Evolutionary conservation across 805 yeast species (phyloP), one percentile per base, ranked within the genome.

Genomic region (Saturnispora sekii): DNA sequence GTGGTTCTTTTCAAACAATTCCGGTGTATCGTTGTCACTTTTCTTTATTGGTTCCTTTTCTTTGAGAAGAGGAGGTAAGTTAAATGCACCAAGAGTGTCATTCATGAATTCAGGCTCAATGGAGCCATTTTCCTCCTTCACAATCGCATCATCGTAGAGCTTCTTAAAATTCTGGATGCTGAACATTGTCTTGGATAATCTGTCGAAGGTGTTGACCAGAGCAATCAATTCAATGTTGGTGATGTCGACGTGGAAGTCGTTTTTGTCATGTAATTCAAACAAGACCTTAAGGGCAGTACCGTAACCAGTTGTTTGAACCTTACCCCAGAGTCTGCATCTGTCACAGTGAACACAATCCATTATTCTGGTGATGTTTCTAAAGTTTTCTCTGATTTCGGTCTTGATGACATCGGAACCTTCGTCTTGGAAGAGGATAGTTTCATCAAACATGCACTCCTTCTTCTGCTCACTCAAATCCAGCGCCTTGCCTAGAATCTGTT

Each of bases 331-430:
- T 57, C 97, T 76, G 63, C 99, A 93, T 59, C 97, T 74, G 61
- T 93, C 98, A 68, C 99, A 93, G 33, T 96, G 97, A 35, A 93
- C 97, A 67, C 99, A 93, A 62, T 90, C 96, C 97, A 93, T 93
- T 37, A 93, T 78, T 41, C 85, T 81, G 16, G 95, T 81, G 18
- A 93, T 94, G 60, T 93, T 93, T 58, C 79, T 81, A 63, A 93
- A 94, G 43, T 95, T 81, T 33, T 74, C 64, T 49, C 90, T 75
- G 67, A 93, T 89, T 55, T 93, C 97, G 51, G 81, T 81, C 56
- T 93, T 93, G 47, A 90, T 71, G 32, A 73, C 70, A 35, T 71
- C 74, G 1, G 68, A 61, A 11, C 60, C 54, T 12, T 72, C 69
- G 50, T 70, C 67, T 51, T 73, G 73, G 50, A 77, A 72, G 30